Evolutionary conservation across 2,329 filamentous ascomycete genomes (phyloP), one percentile per base, ranked within the genome.

Genomic region (Paramyrothecium roridum): DNA sequence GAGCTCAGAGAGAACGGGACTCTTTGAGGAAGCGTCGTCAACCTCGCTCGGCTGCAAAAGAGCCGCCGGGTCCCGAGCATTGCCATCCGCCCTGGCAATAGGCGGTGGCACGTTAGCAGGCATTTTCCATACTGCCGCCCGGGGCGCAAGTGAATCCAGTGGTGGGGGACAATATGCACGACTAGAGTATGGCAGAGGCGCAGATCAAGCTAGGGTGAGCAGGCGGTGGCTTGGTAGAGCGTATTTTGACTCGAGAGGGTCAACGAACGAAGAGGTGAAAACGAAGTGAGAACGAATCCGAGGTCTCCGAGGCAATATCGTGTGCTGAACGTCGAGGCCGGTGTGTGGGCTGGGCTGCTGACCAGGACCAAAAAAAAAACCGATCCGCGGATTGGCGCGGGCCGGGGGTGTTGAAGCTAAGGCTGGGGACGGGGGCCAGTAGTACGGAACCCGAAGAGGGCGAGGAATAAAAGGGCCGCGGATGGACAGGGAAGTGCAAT

Each of bases 41-140:
- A 43, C n/a, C 4, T 43, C 37, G n/a, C 13, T 19, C 13, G 37
- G 37, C 37, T 43, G 37, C 37, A 43, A 19, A 16, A 43, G 37
- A 16, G 37, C 37, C 13, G 37, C 13, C 7, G 37, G 37, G n/a
- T 43, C 37, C 37, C 37, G 7, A 19, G 37, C 37, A 16, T 65
- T 63, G 64, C 60, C 61, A 52, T 70, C 63, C 60, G 61, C 65
- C 52, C 57, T 56, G 45, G 58, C 46, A 56, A 62, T 58, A 61
- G 63, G 59, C 59, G 64, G 66, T 59, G 65, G 58, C 58, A 66
- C 59, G 52, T 62, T 66, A 56, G 63, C 57, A 56, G 67, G 62
- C 70, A 73, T 73, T 45, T 72, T 64, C 70, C 70, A 73, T 73
- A 58, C 66, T 72, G 70, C 17, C 26, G 70, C 17, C 26, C 47